These are phyloP conservation scores for Aspergillus vadensis DNA, from an alignment of 2,329 filamentous ascomycete genomes.

Conservation along the genomic window DNA sequence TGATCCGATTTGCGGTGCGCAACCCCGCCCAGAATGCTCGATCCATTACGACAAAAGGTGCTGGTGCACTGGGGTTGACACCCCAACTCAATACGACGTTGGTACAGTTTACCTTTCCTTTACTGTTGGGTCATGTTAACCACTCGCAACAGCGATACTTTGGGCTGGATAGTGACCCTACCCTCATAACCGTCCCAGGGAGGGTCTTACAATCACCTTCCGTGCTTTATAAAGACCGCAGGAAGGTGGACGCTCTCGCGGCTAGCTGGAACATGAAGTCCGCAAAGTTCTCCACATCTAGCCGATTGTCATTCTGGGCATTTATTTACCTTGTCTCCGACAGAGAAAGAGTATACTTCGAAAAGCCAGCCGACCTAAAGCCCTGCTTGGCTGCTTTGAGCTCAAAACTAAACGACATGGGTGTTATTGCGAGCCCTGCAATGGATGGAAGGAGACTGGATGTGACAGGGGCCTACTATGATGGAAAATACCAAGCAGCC, in stretches of 20 bases:
- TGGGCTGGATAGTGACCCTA: slow-evolving; percentile 51
- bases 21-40: slow-evolving; percentile 66
- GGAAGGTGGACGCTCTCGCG: slow-evolving; percentile 27
- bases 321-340: slow-evolving; percentile 27
- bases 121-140: neutral
- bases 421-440: slow-evolving; percentile 23
- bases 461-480: slow-evolving; percentile 24
- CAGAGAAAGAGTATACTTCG: slow-evolving; percentile 5
- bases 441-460: slow-evolving; percentile 15
- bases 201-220: slow-evolving; percentile 65
- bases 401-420: slow-evolving; percentile 29
- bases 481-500: slow-evolving; percentile 5
- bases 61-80: slow-evolving; percentile 57
- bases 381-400: slow-evolving; percentile 16
- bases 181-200: slow-evolving; percentile 71
- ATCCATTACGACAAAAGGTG: slow-evolving; percentile 62
- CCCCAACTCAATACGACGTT: neutral
- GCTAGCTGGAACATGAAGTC: slow-evolving; percentile 71
- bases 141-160: slow-evolving; percentile 52
- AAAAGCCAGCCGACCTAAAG: slow-evolving; percentile 8
- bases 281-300: slow-evolving; percentile 58
- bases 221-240: slow-evolving; percentile 57
- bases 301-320: slow-evolving; percentile 37
- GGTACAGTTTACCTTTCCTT: neutral
- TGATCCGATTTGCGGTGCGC: slow-evolving; percentile 74